Evolutionary conservation across 495 filamentous ascomycete genomes (phyloP), one percentile per base, ranked within the genome.

Genomic region (Penicillium fimorum): DNA sequence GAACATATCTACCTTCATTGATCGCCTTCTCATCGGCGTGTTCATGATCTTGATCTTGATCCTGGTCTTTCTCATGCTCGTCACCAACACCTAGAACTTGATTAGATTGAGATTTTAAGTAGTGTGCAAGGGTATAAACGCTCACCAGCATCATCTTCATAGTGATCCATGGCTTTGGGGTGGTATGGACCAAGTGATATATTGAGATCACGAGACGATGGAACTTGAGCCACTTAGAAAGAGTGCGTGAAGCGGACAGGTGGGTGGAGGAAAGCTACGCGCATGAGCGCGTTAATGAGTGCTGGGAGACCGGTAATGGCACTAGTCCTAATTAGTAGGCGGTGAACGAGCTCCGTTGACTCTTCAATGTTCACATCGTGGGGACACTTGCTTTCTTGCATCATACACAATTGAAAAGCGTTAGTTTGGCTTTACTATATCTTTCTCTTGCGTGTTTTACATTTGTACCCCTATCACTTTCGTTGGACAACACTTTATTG

Each of bases 11-110:
- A 91, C 89, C 89, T 79, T 98, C 94, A 61, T 98, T 98, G 71
- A 97, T 88, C 46, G 94, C 85, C 71, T 95, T 91, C 67, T 96
- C 82, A 49, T 84, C 82, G 30, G 86, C 84, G 64, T 84, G 81
- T 56, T 91, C 88, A 50, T 90, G 87, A 58, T 91, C 88, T 50
- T 90, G 87, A 59, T 91, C 87, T 43, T 85, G 48, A 2, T 50
- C 48, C 47, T 85, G 87, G 59, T 91, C 87, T 40, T 84, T 80
- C 56, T 86, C 74, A 44, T 80, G 74, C 51, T 78, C 75, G 55
- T 78, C 76, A 66, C 78, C 70, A 62, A 69, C 74, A 56, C 50
- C 63, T 69, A 47, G 24, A n/a, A 24, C 37, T 49, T 12, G 9
- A 55, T 59, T 59, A 68, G 60, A 57, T 58, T 37, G 55, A 56